phyloP scores from a whole-genome alignment of 208 protist genomes.

The Phytomonas sp. region DNA sequence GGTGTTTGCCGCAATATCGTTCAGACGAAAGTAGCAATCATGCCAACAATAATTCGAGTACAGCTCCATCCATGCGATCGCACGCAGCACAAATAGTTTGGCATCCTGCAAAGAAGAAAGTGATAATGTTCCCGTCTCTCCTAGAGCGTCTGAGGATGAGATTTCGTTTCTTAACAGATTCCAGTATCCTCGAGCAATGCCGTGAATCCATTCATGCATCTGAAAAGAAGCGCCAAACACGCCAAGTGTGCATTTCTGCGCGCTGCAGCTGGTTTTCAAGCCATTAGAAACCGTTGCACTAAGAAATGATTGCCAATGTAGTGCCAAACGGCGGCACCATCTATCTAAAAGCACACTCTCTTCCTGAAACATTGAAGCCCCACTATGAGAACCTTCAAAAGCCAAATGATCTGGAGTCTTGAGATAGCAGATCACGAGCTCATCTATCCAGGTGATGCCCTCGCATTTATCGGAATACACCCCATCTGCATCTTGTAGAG shows the following conservation, averaged over 20 bases:
- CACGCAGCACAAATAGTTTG: slow-evolving; percentile 25
- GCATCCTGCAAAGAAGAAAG: not conserved
- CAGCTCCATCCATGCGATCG: slow-evolving; percentile 65
- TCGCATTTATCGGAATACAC: slow-evolving; percentile 23
- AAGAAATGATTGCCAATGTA: not conserved
- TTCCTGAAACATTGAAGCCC: not conserved
- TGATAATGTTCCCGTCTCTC: not conserved
- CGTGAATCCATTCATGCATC: not conserved
- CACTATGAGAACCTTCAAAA: not conserved
- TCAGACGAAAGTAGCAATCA: not conserved
- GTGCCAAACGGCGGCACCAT: not conserved
- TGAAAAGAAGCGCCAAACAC: slow-evolving; percentile 14
- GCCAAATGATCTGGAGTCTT: slow-evolving; percentile 1
- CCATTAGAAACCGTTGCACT: not conserved
- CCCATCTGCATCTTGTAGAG: slow-evolving; percentile 54
- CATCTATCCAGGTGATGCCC: slow-evolving; percentile 41
- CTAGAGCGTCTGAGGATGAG: not conserved
- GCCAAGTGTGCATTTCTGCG: slow-evolving; percentile 12
- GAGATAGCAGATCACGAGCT: slow-evolving; percentile 25
- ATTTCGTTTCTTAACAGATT: not conserved
- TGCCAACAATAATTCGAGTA: slow-evolving; percentile 22
- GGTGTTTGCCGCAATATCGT: not conserved
- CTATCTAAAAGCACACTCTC: slow-evolving; percentile 11
- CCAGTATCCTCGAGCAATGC: not conserved
- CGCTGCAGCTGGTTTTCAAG: not conserved